Evolutionary conservation across 306 rosid genomes (phyloP).

Genomic region (Urtica urens): DNA sequence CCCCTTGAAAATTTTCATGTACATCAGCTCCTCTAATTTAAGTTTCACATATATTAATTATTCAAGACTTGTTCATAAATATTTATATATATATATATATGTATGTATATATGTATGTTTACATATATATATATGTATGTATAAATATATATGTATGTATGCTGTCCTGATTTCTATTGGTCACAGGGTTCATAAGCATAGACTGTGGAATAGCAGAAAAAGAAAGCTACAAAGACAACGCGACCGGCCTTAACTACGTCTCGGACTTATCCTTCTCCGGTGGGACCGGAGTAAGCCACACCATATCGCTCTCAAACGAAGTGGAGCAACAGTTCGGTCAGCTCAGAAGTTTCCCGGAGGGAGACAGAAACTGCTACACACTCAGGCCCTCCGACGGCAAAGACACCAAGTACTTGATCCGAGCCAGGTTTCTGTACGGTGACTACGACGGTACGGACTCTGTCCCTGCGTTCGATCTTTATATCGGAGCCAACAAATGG

Average conservation of each 20-base stretch:
- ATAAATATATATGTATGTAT: too few species aligned
- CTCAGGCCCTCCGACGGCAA: constrained; percentile 22
- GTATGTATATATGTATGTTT: too few species aligned
- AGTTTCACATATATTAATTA: too few species aligned
- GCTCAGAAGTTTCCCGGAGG: constrained; percentile 36
- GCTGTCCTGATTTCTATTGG: background rate
- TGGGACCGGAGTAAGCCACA: constrained; percentile 14
- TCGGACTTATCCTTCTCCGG: constrained; percentile 14
- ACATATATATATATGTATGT: too few species aligned
- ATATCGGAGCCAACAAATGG: constrained; percentile 18
- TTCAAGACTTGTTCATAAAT: too few species aligned
- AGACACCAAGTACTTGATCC: constrained; percentile 26
- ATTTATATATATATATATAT: too few species aligned
- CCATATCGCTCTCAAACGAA: constrained; percentile 6
- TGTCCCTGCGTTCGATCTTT: constrained; percentile 8
- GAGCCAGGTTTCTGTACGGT: constrained; percentile 30
- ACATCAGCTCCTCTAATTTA: background rate
- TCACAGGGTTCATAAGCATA: constrained; percentile 21
- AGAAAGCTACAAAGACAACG: constrained; percentile 14
- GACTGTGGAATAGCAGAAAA: constrained; percentile 19
- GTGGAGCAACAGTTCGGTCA: background rate
- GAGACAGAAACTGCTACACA: constrained; percentile 36
- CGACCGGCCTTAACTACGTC: constrained; percentile 13
- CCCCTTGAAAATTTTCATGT: background rate
- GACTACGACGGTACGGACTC: constrained; percentile 26